A percentile compares a stretch with the other conserved stretches of the same genome.
phyloP scores from a whole-genome alignment of 371 early-diverging fungal genomes.

The Coemansia sp. region DNA sequence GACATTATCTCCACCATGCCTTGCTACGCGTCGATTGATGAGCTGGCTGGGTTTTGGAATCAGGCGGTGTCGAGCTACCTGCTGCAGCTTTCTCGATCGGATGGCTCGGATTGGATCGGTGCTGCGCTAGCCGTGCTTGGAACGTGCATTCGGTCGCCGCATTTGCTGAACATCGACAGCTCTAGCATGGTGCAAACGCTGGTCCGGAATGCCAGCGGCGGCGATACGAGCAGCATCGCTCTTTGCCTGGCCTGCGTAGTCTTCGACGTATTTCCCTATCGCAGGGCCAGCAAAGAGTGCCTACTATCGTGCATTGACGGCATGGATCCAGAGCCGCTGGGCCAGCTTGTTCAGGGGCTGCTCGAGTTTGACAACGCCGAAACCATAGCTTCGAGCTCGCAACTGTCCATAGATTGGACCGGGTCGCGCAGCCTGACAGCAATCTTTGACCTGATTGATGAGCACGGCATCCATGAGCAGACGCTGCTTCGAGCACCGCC shows the following conservation, averaged over 20 bases:
- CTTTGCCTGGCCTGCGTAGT: conserved; percentile 19
- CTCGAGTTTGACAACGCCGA: conserved; percentile 20
- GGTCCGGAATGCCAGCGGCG: background rate
- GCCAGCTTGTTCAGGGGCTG: conserved; percentile 14
- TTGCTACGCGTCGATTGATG: conserved; percentile 15
- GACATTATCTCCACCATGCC: conserved; percentile 14
- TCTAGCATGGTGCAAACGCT: conserved; percentile 7
- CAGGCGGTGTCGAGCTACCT: conserved; percentile 20
- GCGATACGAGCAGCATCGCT: background rate
- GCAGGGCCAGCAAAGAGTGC: background rate
- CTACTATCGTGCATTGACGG: conserved; percentile 1
- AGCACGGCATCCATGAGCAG: conserved; percentile 23
- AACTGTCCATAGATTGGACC: conserved; percentile 26
- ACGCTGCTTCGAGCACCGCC: conserved; percentile 29
- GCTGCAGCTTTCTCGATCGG: conserved; percentile 6
- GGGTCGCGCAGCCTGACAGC: conserved; percentile 28
- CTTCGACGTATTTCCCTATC: conserved; percentile 21
- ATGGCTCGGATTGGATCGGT: conserved; percentile 9
- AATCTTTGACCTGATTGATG: conserved; percentile 34
- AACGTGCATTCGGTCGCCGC: conserved; percentile 25
- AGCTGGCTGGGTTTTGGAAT: conserved; percentile 40
- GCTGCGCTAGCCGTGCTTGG: conserved; percentile 24
- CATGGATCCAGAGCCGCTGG: conserved; percentile 14
- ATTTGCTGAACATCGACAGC: conserved; percentile 25
- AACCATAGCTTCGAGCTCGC: background rate